Evolutionary conservation across 1,284 basidiomycete species (phyloP).

Genomic region (Schizophyllum amplum): DNA sequence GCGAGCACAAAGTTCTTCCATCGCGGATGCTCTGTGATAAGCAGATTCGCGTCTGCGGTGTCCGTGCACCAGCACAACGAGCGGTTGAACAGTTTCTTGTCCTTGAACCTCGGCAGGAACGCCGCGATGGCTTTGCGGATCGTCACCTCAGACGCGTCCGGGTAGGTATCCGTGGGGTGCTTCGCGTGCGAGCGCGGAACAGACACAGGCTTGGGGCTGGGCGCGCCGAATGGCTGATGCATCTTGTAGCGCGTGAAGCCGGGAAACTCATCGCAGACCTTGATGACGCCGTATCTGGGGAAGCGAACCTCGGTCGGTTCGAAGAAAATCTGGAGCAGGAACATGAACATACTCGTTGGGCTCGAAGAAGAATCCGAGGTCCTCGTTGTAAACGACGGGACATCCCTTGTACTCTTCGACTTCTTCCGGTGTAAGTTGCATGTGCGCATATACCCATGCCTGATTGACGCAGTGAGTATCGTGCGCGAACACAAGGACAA

Average conservation of each 20-base stretch:
- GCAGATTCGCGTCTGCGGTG: slow-evolving; percentile 8
- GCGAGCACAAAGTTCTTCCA: slow-evolving; percentile 6
- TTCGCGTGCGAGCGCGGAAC: slow-evolving; percentile 10
- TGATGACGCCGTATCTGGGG: slow-evolving; percentile 4
- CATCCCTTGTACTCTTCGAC: slow-evolving; percentile 3
- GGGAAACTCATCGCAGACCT: slow-evolving; percentile 12
- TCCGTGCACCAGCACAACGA: slow-evolving; percentile 10
- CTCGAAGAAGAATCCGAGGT: slow-evolving; percentile 11
- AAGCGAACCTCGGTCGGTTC: background rate
- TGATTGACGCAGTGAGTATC: background rate
- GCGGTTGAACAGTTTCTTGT: slow-evolving; percentile 8
- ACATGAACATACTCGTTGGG: slow-evolving; percentile 5
- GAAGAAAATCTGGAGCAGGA: background rate
- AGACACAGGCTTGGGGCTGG: slow-evolving; percentile 3
- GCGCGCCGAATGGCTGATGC: slow-evolving; percentile 6
- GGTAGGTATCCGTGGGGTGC: slow-evolving; percentile 11
- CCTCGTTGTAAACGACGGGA: slow-evolving; percentile 10
- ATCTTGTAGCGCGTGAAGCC: slow-evolving; percentile 8
- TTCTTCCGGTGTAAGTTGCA: slow-evolving; percentile 8
- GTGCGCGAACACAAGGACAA: background rate
- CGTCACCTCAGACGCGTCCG: slow-evolving; percentile 4
- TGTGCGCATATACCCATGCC: slow-evolving; percentile 10
- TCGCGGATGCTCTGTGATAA: slow-evolving; percentile 7
- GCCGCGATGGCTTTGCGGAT: slow-evolving; percentile 6
- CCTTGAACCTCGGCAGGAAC: slow-evolving; percentile 7